Conservation (phyloP, 2,329 filamentous ascomycete genomes). For the Monosporascus sp. region DNA sequence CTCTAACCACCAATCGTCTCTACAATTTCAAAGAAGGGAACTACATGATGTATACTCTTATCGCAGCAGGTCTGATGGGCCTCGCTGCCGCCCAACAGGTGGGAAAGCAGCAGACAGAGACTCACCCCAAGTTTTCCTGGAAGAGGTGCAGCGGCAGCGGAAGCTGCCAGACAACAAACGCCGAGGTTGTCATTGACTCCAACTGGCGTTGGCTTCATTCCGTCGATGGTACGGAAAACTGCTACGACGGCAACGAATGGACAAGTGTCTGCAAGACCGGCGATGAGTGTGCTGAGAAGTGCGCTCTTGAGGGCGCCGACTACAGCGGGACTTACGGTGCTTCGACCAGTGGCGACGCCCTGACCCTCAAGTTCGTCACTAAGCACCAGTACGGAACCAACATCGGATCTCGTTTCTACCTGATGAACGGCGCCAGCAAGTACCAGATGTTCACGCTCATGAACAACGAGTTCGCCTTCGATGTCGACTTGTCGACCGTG, state of each 20-base stretch:
- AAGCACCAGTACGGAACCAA: conserved; percentile 37
- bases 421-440: conserved; percentile 48
- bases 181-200: conserved; percentile 43
- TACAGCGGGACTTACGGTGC: conserved; percentile 43
- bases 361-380: conserved; percentile 48
- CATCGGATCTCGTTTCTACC: conserved; percentile 47
- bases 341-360: conserved; percentile 38
- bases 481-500: conserved; percentile 57
- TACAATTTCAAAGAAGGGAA: background rate
- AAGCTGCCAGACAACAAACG: conserved; percentile 39
- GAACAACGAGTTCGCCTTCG: conserved; percentile 58
- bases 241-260: conserved; percentile 41
- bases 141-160: conserved; percentile 37
- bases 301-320: conserved; percentile 40
- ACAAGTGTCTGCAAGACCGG: conserved; percentile 31
- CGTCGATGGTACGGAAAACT: conserved; percentile 38
- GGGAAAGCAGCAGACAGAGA: conserved; percentile 34
- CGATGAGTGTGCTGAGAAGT: conserved; percentile 36
- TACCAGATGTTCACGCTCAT: conserved; percentile 56
- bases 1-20: background rate
- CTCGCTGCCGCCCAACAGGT: conserved; percentile 37
- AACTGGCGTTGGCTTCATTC: conserved; percentile 50
- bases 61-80: conserved; percentile 30
- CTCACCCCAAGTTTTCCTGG: conserved; percentile 42
- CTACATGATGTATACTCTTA: conserved; percentile 23